phyloP scores from a whole-genome alignment of 2,329 filamentous ascomycete genomes.

The Dothiorella sarmentorum region DNA sequence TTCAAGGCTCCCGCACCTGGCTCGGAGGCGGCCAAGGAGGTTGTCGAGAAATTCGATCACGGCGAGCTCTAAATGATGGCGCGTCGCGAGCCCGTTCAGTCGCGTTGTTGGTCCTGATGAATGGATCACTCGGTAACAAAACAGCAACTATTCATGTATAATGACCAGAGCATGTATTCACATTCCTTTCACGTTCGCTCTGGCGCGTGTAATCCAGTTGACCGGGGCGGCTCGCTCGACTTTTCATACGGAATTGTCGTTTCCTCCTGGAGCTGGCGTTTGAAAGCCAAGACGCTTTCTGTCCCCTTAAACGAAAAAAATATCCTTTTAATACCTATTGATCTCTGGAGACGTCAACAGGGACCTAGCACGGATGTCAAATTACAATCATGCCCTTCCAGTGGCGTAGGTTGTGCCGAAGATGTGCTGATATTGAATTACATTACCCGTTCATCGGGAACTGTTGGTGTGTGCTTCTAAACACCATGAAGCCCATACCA shows the following conservation, averaged over 20 bases:
- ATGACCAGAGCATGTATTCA: constrained; percentile 8
- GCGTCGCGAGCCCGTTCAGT: not conserved
- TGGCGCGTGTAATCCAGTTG: not conserved
- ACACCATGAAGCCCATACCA: not conserved
- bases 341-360: not conserved
- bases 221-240: not conserved
- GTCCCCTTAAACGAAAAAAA: not conserved
- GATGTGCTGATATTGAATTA: constrained; percentile 79
- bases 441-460: constrained; percentile 25
- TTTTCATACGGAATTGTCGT: not conserved
- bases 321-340: not conserved
- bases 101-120: not conserved
- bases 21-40: not conserved
- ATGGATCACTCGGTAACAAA: not conserved
- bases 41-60: constrained; percentile 25
- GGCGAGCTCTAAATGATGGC: constrained; percentile 23
- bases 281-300: not conserved
- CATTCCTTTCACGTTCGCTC: not conserved
- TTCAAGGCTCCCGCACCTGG: constrained; percentile 13
- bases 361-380: constrained; percentile 94
- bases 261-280: not conserved
- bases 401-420: constrained; percentile 97
- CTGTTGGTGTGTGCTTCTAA: constrained; percentile 2
- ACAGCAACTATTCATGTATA: constrained; percentile 3
- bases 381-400: constrained; percentile 84